Evolutionary conservation across 1,139 yeast species (phyloP).

Genomic region (Yamadazyma triangularis): DNA sequence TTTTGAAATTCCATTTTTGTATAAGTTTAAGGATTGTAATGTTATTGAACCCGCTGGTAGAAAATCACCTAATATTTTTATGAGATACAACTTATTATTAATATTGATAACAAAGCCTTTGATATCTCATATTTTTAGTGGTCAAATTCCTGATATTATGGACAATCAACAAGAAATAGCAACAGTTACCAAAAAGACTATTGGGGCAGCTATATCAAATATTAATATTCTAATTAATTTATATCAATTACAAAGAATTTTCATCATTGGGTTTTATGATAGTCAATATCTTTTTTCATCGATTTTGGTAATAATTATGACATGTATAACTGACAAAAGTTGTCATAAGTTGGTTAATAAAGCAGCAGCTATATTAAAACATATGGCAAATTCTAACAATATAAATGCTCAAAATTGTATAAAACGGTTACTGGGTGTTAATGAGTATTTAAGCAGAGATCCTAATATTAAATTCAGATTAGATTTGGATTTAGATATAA

Average conservation of each 20-base stretch:
- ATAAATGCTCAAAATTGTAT: slow-evolving; percentile 35
- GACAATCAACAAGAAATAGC: slow-evolving; percentile 26
- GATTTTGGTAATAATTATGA: slow-evolving; percentile 35
- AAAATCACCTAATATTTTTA: slow-evolving; percentile 34
- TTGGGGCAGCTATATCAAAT: slow-evolving; percentile 36
- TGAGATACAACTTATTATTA: slow-evolving; percentile 46
- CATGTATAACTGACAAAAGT: slow-evolving; percentile 26
- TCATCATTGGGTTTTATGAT: slow-evolving; percentile 50
- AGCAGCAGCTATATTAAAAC: slow-evolving; percentile 31
- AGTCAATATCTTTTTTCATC: slow-evolving; percentile 47
- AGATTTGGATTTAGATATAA: slow-evolving; percentile 15
- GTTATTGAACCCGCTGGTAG: slow-evolving; percentile 21
- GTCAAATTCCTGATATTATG: slow-evolving; percentile 19
- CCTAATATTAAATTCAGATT: slow-evolving; percentile 18
- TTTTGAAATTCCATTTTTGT: slow-evolving; percentile 29
- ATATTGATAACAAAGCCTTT: slow-evolving; percentile 44
- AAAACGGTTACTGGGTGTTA: slow-evolving; percentile 19
- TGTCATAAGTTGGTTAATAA: slow-evolving; percentile 22
- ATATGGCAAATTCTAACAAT: slow-evolving; percentile 39
- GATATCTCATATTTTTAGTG: slow-evolving; percentile 37
- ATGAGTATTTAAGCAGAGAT: slow-evolving; percentile 13
- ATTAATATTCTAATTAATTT: slow-evolving; percentile 36
- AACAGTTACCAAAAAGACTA: slow-evolving; percentile 33
- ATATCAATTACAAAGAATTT: slow-evolving; percentile 30
- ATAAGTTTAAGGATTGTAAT: slow-evolving; percentile 18